phyloP scores from a whole-genome alignment of 306 rosid genomes.

The Cucurbita pepo region DNA sequence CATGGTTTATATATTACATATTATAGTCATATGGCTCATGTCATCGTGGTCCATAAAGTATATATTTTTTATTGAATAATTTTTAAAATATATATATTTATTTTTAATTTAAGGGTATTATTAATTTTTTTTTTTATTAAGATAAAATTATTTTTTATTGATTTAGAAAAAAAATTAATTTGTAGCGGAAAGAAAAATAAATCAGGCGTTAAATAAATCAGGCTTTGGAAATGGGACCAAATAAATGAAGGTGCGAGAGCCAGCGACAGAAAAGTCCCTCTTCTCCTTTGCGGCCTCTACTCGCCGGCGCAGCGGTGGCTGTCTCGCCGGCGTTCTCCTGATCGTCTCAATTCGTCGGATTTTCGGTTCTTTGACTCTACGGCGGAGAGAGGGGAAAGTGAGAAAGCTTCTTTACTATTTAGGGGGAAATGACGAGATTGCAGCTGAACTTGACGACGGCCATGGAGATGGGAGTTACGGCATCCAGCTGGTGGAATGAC shows the following conservation, averaged over 20 bases:
- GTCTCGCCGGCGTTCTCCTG: neutral
- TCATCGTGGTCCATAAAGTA: too few species aligned
- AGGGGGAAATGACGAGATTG: slow-evolving; percentile 26
- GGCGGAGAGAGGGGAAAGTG: neutral
- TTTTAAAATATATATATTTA: too few species aligned
- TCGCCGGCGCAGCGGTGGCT: neutral
- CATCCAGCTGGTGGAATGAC: slow-evolving; percentile 45
- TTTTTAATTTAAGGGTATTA: too few species aligned
- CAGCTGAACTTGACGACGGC: slow-evolving; percentile 25
- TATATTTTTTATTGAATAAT: too few species aligned
- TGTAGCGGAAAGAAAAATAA: too few species aligned
- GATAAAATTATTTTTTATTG: too few species aligned
- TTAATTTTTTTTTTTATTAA: too few species aligned
- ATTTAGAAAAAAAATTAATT: too few species aligned
- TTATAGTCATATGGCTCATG: too few species aligned
- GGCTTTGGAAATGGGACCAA: neutral
- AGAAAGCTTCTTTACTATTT: neutral
- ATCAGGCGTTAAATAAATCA: too few species aligned
- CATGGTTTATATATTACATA: too few species aligned
- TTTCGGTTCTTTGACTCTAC: neutral
- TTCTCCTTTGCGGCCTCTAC: neutral
- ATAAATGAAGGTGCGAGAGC: neutral
- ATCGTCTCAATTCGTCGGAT: neutral
- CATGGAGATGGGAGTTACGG: slow-evolving; percentile 15
- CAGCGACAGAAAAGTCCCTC: neutral